Evolutionary conservation across 169 alveolate species (phyloP).

Genomic region (Prorocentrum cordatum): DNA sequence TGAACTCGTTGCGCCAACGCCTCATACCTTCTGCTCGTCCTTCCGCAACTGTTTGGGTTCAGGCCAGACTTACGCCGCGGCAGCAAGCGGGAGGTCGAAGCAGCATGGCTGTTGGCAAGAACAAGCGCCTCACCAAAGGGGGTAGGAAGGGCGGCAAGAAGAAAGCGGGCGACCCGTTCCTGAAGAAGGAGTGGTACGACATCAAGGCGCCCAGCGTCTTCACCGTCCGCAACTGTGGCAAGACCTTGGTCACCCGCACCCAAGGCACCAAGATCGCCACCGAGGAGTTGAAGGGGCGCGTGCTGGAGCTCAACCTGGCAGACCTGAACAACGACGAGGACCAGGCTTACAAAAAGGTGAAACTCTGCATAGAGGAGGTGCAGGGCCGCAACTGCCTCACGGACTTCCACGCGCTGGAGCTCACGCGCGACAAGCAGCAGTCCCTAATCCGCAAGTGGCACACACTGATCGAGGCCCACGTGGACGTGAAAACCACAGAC

Average conservation of each 20-base stretch:
- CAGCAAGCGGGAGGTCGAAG: too few species aligned
- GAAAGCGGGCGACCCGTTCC: conserved; percentile 88
- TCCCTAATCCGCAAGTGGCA: conserved; percentile 93
- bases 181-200: conserved; percentile 91
- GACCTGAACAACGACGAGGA: conserved; percentile 90
- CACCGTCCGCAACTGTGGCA: conserved; percentile 16
- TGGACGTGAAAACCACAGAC: conserved; percentile 38
- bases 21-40: too few species aligned
- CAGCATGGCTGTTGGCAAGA: conserved; percentile 18
- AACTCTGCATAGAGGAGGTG: conserved; percentile 88
- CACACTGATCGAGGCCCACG: conserved; percentile 88
- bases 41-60: too few species aligned
- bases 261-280: conserved; percentile 81
- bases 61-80: too few species aligned
- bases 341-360: conserved; percentile 90
- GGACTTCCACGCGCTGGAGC: conserved; percentile 90
- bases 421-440: conserved; percentile 86
- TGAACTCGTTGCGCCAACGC: too few species aligned
- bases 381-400: conserved; percentile 91
- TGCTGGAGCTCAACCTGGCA: conserved; percentile 90
- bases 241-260: conserved; percentile 46
- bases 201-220: conserved; percentile 81
- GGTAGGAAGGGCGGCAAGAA: conserved; percentile 83
- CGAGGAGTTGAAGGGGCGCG: conserved; percentile 91
- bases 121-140: conserved; percentile 12